Base-by-base conservation (phyloP, 2,329 filamentous ascomycete species). In the Trichoderma polysporum region DNA sequence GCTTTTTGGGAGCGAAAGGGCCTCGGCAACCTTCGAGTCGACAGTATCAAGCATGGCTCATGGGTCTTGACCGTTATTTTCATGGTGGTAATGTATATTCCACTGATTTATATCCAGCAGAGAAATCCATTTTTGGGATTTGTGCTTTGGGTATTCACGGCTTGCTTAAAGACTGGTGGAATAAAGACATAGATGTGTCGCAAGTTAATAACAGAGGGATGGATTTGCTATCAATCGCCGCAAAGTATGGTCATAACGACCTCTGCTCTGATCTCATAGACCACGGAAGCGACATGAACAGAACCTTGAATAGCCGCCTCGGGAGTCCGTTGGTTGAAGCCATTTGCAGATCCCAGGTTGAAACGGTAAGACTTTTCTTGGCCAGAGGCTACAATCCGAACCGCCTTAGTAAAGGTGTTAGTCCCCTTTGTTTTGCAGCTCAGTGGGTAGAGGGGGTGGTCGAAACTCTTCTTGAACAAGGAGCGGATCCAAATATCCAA, bases 271-370 rank as follows among this genome's bases (percentile, higher is more conserved):
- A 66, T 29, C 62, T 58, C 25, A 58, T 66, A 10, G 15, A 12
- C 12, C 31, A 15, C 2, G 62, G 62, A 33, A 17, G 37, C 25
- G 62, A 66, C 22, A 33, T 66, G 31, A 7, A 57, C 12, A 66
- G 3, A 33, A 12, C 12, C 12, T 17, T 66, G 41, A 31, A 58
- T 19, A 33, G 22, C 10, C 0, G 2, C 0, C 1, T 1, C 6
- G 53, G 53, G 22, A 50, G 52, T 25, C 53, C 62, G 0, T 25
- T 66, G 13, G 22, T 41, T 22, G 53, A 58, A 53, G 62, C 62
- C 5, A 45, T 58, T 2, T 0, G 0, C 0, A 0, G 0, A 2
- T 2, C 2, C 4, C 17, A 41, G 2, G 2, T 12, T 0, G 3
- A 25, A 4, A 22, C 39, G 6, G n/a, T 7, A 17, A 39, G 2